Percentiles rank a stretch among this genome's conserved stretches.
phyloP scores from a whole-genome alignment of 108 stramenopile genomes.

The Thalassiosira profunda region DNA sequence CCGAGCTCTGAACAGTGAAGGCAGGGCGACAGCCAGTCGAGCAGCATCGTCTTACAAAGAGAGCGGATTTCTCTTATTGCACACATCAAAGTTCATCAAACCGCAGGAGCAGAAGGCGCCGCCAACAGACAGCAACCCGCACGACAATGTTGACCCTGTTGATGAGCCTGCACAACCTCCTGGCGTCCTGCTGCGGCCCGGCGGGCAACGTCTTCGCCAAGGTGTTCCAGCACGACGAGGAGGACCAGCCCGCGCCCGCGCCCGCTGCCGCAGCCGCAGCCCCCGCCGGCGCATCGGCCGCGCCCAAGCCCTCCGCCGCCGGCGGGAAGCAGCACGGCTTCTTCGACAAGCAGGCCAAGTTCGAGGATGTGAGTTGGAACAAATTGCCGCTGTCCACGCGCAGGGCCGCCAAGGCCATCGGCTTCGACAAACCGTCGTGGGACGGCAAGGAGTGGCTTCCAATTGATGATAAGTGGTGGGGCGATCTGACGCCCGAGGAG shows the following conservation, averaged over 20 bases:
- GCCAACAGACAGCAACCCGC: too few relatives aligned
- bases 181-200: slow-evolving; percentile 32
- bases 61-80: too few relatives aligned
- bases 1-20: too few relatives aligned
- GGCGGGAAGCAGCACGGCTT: slow-evolving; percentile 17
- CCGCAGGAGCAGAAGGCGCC: too few relatives aligned
- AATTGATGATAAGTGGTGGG: slow-evolving; percentile 51
- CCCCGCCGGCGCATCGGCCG: background rate
- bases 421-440: slow-evolving; percentile 53
- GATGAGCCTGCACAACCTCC: slow-evolving; percentile 20
- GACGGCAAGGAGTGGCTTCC: slow-evolving; percentile 35
- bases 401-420: slow-evolving; percentile 56
- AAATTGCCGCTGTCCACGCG: slow-evolving; percentile 49
- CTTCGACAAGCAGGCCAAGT: slow-evolving; percentile 58
- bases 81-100: too few relatives aligned
- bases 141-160: slow-evolving; percentile 27
- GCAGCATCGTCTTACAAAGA: too few relatives aligned
- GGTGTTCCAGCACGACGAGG: slow-evolving; percentile 16
- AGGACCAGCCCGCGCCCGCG: slow-evolving; percentile 2
- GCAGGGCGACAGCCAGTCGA: too few relatives aligned
- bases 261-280: slow-evolving; percentile 4
- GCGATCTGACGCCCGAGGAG: slow-evolving; percentile 56
- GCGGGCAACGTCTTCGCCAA: slow-evolving; percentile 19
- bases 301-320: background rate
- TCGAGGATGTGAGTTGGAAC: slow-evolving; percentile 45